A percentile compares a stretch with the other conserved stretches of the same genome.
These are phyloP conservation scores for Pseudomicrostroma phylloplanum DNA, from an alignment of 1,284 basidiomycete species.

Conservation along the genomic window DNA sequence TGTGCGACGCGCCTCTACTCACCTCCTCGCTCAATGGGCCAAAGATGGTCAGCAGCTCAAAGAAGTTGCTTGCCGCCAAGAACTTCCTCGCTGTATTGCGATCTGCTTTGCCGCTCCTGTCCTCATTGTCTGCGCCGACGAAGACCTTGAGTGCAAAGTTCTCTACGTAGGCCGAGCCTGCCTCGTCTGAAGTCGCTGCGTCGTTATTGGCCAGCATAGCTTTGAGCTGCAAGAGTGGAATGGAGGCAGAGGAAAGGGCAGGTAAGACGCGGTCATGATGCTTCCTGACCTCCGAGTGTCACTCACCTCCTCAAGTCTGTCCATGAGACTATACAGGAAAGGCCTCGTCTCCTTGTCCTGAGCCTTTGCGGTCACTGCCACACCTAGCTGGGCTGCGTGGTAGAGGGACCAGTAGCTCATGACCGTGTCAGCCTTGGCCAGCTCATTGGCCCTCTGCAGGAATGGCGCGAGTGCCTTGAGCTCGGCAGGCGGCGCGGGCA, in stretches of 20 bases:
- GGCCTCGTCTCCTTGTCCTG: constrained; percentile 61
- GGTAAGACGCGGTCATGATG: constrained; percentile 9
- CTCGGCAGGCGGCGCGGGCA: constrained; percentile 22
- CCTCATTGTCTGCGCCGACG: constrained; percentile 79
- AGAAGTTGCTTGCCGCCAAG: constrained; percentile 75
- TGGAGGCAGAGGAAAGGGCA: constrained; percentile 2
- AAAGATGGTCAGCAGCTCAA: constrained; percentile 73
- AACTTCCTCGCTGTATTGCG: constrained; percentile 82
- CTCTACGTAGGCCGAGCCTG: constrained; percentile 80
- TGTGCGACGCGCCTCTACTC: constrained; percentile 8
- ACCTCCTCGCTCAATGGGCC: constrained; percentile 53
- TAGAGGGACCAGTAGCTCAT: constrained; percentile 93
- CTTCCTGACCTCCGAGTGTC: not conserved
- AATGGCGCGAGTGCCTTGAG: constrained; percentile 63
- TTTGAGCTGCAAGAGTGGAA: constrained; percentile 61
- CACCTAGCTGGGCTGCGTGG: constrained; percentile 80
- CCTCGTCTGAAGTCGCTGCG: constrained; percentile 71
- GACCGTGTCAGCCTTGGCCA: constrained; percentile 71
- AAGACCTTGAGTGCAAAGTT: constrained; percentile 90
- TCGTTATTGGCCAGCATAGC: constrained; percentile 67
- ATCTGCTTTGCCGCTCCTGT: constrained; percentile 68
- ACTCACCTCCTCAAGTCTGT: constrained; percentile 65
- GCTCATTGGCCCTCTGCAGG: constrained; percentile 82
- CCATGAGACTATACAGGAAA: constrained; percentile 69
- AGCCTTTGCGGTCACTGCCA: constrained; percentile 59